Percentiles rank a stretch among this genome's conserved stretches.
phyloP scores from a whole-genome alignment of 345 rosid genomes.

The Camelina laxa region DNA sequence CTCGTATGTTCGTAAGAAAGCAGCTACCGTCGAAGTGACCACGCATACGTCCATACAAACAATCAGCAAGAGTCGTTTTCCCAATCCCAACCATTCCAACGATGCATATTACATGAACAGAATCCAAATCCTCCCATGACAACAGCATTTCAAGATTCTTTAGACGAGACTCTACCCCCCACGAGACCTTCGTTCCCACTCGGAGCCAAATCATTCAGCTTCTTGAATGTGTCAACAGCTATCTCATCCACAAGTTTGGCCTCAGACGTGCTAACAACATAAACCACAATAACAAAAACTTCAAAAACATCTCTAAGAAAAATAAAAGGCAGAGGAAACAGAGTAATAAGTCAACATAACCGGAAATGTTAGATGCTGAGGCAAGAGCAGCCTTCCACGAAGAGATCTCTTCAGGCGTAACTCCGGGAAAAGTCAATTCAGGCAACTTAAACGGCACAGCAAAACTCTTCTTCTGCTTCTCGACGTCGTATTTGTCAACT shows the following conservation, averaged over 20 bases:
- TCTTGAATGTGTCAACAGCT: constrained; percentile 39
- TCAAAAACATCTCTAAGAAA: background rate
- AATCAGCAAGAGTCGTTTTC: constrained; percentile 60
- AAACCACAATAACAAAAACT: background rate
- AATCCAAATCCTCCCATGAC: constrained; percentile 21
- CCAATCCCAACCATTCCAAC: constrained; percentile 63
- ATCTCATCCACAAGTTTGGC: constrained; percentile 44
- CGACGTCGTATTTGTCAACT: constrained; percentile 26
- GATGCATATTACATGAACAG: constrained; percentile 48
- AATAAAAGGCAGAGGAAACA: background rate
- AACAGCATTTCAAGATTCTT: constrained; percentile 22
- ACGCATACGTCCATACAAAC: constrained; percentile 46
- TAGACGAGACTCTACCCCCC: constrained; percentile 44
- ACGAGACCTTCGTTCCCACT: constrained; percentile 25
- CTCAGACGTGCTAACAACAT: constrained; percentile 40
- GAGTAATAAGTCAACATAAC: constrained; percentile 18
- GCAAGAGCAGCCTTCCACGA: constrained; percentile 38
- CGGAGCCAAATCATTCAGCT: constrained; percentile 35
- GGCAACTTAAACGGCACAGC: constrained; percentile 18
- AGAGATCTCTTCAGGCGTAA: constrained; percentile 13
- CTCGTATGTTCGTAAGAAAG: constrained; percentile 54
- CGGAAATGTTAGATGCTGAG: constrained; percentile 26
- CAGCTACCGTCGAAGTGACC: constrained; percentile 48
- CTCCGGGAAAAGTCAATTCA: constrained; percentile 17
- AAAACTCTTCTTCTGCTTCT: constrained; percentile 36